Evolutionary conservation across 352 stramenopile species (phyloP).

Genomic region (Phytophthora ramorum): DNA sequence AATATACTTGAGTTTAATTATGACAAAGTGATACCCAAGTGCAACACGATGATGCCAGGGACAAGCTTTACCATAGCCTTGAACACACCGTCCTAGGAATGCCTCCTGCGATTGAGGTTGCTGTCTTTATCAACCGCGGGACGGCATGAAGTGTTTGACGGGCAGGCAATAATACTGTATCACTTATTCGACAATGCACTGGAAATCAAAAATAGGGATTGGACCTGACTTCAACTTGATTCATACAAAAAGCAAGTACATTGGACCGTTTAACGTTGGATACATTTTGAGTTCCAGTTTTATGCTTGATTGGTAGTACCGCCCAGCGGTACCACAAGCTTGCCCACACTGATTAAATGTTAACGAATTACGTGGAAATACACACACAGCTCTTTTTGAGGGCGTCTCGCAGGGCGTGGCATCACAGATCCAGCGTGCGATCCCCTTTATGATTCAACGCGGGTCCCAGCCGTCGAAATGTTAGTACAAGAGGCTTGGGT

Average conservation of each 20-base stretch:
- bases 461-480: constrained; percentile 43
- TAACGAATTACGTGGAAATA: not conserved
- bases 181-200: too few relatives aligned
- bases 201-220: not conserved
- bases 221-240: constrained; percentile 15
- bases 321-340: too few relatives aligned
- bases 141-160: too few relatives aligned
- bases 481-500: constrained; percentile 60
- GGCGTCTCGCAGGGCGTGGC: not conserved
- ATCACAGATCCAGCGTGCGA: constrained; percentile 56
- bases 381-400: not conserved
- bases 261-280: not conserved
- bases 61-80: too few relatives aligned
- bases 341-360: not conserved
- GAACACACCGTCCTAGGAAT: too few relatives aligned
- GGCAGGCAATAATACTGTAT: too few relatives aligned
- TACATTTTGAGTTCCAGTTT: too few relatives aligned
- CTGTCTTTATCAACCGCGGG: too few relatives aligned
- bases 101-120: too few relatives aligned
- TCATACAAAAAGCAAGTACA: constrained; percentile 11
- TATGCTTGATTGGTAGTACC: too few relatives aligned
- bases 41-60: not conserved
- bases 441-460: constrained; percentile 22
- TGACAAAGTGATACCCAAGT: too few relatives aligned
- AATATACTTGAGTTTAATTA: too few relatives aligned